phyloP scores from a whole-genome alignment of 371 early-diverging fungal species.

The Mortierella sp. region DNA sequence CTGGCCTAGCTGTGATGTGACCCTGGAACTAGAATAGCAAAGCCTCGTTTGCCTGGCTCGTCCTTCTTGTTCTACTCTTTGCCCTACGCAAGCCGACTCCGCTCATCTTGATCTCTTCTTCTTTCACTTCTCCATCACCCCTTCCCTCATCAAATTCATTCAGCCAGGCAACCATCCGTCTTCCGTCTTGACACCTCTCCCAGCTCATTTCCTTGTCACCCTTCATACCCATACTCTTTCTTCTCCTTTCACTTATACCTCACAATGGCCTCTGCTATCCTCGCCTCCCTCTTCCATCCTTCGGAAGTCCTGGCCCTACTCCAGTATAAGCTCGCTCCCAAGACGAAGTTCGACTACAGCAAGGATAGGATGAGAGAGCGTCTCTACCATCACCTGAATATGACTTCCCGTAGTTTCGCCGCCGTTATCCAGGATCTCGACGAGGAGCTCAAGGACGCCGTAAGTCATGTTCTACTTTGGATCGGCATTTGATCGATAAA shows the following conservation, averaged over 20 bases:
- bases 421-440: constrained; percentile 96
- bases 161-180: background rate
- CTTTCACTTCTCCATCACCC: constrained; percentile 12
- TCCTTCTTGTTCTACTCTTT: constrained; percentile 2
- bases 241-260: background rate
- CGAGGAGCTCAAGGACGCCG: constrained; percentile 87
- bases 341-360: constrained; percentile 65
- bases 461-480: constrained; percentile 56
- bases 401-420: constrained; percentile 96
- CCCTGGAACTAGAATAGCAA: background rate
- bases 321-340: constrained; percentile 79
- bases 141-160: background rate
- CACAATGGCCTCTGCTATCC: constrained; percentile 62
- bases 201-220: background rate
- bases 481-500: background rate
- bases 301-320: constrained; percentile 88
- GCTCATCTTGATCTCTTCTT: constrained; percentile 8
- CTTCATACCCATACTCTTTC: background rate
- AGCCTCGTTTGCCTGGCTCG: background rate
- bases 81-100: background rate
- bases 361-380: constrained; percentile 73
- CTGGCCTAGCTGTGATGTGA: background rate
- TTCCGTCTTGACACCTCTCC: background rate
- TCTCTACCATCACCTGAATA: constrained; percentile 92
- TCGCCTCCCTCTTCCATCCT: constrained; percentile 84